These are phyloP conservation scores for Stephania japonica DNA, from an alignment of 164 flowering plant species.

Conservation along the genomic window DNA sequence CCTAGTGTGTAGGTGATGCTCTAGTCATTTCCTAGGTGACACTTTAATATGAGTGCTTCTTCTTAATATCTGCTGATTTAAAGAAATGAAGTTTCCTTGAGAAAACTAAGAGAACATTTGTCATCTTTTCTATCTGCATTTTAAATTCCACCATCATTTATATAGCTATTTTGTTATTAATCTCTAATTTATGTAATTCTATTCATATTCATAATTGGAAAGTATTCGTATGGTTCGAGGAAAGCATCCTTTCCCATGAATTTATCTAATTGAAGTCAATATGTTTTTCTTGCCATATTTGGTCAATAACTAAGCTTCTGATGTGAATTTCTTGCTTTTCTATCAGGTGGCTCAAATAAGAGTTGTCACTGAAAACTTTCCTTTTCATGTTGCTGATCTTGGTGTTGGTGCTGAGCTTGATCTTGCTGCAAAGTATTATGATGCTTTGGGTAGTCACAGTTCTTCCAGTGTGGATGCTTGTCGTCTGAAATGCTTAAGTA, in stretches of 20 bases:
- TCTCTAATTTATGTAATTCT: background rate
- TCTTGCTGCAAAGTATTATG: slow-evolving; percentile 48
- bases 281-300: slow-evolving; percentile 7
- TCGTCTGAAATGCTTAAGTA: slow-evolving; percentile 4
- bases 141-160: background rate
- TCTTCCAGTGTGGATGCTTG: slow-evolving; percentile 5
- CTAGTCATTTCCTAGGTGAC: too few species aligned
- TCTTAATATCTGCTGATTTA: too few species aligned
- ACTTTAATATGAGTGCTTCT: too few species aligned
- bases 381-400: slow-evolving; percentile 35
- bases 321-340: slow-evolving; percentile 6
- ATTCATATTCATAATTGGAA: background rate
- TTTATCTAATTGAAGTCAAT: background rate
- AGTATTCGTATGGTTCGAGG: background rate
- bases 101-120: background rate
- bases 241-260: background rate
- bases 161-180: background rate
- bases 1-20: too few species aligned
- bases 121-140: background rate
- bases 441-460: slow-evolving; percentile 49
- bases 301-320: background rate
- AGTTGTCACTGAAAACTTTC: slow-evolving; percentile 29
- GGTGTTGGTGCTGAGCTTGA: slow-evolving; percentile 65
- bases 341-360: slow-evolving; percentile 73
- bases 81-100: background rate